A percentile compares a stretch with the other conserved stretches of the same genome.
phyloP scores from a whole-genome alignment of 345 rosid species.

The Eucalyptus pauciflora region DNA sequence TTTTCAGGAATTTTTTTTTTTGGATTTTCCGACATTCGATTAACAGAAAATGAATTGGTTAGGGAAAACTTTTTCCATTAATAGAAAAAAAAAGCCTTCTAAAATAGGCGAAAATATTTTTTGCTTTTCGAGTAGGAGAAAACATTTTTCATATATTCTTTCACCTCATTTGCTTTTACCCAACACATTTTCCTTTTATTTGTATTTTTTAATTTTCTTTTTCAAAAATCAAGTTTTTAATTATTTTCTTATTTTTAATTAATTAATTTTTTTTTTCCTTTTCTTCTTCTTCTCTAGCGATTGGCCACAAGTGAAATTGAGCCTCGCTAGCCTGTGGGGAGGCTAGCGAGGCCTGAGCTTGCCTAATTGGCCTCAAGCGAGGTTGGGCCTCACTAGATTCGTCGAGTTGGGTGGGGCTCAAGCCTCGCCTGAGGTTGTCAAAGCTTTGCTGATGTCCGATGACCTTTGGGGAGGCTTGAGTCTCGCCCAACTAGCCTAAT shows the following conservation, averaged over 20 bases:
- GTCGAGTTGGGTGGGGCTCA: not conserved
- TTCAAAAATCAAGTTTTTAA: too few relatives aligned
- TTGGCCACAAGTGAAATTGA: not conserved
- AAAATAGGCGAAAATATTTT: not conserved
- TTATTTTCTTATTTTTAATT: too few relatives aligned
- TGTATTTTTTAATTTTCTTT: too few relatives aligned
- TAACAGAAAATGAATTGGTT: too few relatives aligned
- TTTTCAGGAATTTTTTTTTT: too few relatives aligned
- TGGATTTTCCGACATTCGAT: accelerated
- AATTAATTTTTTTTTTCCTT: too few relatives aligned
- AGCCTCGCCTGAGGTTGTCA: not conserved
- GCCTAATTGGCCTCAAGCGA: not conserved
- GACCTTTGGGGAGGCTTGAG: too few relatives aligned
- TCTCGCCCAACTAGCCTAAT: too few relatives aligned
- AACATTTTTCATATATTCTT: not conserved
- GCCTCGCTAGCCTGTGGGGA: not conserved
- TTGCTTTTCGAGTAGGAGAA: too few relatives aligned
- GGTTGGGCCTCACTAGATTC: accelerated
- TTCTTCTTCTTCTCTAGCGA: not conserved
- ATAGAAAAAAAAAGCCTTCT: not conserved
- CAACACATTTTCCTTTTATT: not conserved
- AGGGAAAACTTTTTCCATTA: too few relatives aligned
- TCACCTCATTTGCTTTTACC: too few relatives aligned
- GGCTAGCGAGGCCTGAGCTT: not conserved
- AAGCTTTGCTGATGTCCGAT: accelerated